Evolutionary conservation across 495 filamentous ascomycete genomes (phyloP).

Genomic region (Pseudomonodictys pantanalensis): DNA sequence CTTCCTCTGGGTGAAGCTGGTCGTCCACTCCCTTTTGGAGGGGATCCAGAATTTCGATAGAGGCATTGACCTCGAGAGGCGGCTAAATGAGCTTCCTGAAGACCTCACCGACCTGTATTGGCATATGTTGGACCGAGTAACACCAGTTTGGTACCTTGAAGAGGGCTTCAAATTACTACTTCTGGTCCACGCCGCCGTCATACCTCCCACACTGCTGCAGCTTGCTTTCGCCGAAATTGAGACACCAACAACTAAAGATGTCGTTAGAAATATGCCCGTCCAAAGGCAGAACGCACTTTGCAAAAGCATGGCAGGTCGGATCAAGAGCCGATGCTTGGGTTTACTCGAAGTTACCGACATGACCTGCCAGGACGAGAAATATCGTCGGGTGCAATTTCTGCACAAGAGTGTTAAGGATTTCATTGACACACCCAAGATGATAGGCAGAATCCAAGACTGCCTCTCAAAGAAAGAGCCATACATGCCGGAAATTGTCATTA

Average conservation of each 20-base stretch:
- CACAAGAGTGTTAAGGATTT: neutral
- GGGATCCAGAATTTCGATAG: constrained; percentile 14
- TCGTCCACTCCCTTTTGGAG: constrained; percentile 15
- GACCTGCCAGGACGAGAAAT: neutral
- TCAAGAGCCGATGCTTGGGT: neutral
- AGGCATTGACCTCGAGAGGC: neutral
- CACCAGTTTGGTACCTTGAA: neutral
- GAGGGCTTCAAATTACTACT: neutral
- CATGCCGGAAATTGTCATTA: neutral
- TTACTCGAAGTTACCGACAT: neutral
- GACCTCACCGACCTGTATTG: constrained; percentile 16
- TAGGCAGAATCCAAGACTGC: neutral
- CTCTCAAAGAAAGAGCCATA: neutral
- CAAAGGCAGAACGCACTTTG: neutral
- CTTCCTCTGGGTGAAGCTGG: constrained; percentile 29
- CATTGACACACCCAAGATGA: neutral
- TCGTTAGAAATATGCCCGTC: neutral
- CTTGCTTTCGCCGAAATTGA: neutral
- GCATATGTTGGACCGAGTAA: constrained; percentile 16
- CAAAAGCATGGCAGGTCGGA: neutral
- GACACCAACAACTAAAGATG: neutral
- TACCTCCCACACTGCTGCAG: neutral
- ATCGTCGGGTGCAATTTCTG: neutral
- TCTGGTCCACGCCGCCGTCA: neutral
- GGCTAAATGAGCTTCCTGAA: constrained; percentile 9